A percentile compares a stretch with the other conserved stretches of the same genome.
These are phyloP conservation scores for Thermoascus crustaceus DNA, from an alignment of 2,329 filamentous ascomycete genomes.

Conservation along the genomic window DNA sequence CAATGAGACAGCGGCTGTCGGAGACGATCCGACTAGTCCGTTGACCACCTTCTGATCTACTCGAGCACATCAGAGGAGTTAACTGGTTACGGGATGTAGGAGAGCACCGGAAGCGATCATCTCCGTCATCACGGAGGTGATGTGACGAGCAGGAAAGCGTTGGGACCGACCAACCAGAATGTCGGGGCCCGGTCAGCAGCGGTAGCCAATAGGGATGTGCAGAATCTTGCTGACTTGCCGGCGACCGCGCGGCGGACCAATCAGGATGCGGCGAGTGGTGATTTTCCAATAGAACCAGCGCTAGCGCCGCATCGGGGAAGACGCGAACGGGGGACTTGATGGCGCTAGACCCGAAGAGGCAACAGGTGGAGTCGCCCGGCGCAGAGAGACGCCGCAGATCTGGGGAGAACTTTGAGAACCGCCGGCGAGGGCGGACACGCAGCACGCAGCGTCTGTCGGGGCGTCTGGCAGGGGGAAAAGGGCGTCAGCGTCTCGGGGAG, in stretches of 20 bases:
- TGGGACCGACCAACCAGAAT: neutral
- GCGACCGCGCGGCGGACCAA: neutral
- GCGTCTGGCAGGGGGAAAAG: too few relatives aligned
- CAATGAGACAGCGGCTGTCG: too few relatives aligned
- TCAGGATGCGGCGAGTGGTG: neutral
- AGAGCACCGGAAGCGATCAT: too few relatives aligned
- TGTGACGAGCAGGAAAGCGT: too few relatives aligned
- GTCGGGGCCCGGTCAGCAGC: neutral
- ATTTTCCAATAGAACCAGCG: neutral
- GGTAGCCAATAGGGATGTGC: neutral
- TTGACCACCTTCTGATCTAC: too few relatives aligned
- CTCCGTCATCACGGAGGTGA: too few relatives aligned
- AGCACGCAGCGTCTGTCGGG: too few relatives aligned
- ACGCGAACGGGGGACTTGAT: neutral
- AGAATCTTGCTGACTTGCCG: neutral
- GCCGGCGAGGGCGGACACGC: neutral
- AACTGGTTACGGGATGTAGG: too few relatives aligned
- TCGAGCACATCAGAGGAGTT: too few relatives aligned
- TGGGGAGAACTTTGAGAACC: neutral
- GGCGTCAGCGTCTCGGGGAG: too few relatives aligned
- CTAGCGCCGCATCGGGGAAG: neutral
- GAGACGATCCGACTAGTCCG: too few relatives aligned
- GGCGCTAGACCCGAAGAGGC: neutral
- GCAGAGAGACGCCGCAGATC: too few relatives aligned
- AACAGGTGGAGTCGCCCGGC: neutral